Evolutionary conservation across 2,329 filamentous ascomycete genomes (phyloP), one percentile per base, ranked within the genome.

Genomic region (Trichoderma atrobrunneum): DNA sequence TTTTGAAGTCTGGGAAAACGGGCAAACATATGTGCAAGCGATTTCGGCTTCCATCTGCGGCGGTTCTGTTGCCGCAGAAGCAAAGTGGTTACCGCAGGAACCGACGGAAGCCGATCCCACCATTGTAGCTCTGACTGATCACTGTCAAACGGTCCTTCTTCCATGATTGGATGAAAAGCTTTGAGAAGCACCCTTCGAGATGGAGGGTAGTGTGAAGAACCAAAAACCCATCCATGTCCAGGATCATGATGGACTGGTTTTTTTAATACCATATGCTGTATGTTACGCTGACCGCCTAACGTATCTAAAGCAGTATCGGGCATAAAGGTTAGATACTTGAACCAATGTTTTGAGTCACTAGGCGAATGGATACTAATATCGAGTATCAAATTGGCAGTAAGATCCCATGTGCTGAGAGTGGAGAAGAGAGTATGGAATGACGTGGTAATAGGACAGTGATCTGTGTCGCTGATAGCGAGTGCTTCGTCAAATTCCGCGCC

Each of bases 61-160:
- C 78, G 78, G 73, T 69, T 81, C 74, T 81, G 80, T 76, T 79
- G 78, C 34, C 80, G 80, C 60, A 82, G 76, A 69, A 80, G 77
- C 65, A 81, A 66, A 73, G 75, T 76, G 56, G 76, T 78, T 69
- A 82, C 76, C 24, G 75, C 78, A 30, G 77, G 78, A 73, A 80
- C 75, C 61, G 74, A 75, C 67, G 79, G 78, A 32, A 68, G 65
- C 56, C 48, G 65, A 69, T 69, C 36, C 34, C 65, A 69, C 56
- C 56, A 69, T 32, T 60, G 36, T 26, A 60, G 56, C 36, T 68
- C 65, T 4, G 24, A 18, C 34, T 24, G 24, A 3, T 69, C 26
- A 79, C 75, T 72, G 26, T 65, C 51, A 24, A 65, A 71, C 7
- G 34, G 59, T 11, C 43, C 32, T 6, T 71, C 68, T 59, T 75